Conservation (phyloP, 2,329 filamentous ascomycete genomes). For the Gyromitra esculenta region DNA sequence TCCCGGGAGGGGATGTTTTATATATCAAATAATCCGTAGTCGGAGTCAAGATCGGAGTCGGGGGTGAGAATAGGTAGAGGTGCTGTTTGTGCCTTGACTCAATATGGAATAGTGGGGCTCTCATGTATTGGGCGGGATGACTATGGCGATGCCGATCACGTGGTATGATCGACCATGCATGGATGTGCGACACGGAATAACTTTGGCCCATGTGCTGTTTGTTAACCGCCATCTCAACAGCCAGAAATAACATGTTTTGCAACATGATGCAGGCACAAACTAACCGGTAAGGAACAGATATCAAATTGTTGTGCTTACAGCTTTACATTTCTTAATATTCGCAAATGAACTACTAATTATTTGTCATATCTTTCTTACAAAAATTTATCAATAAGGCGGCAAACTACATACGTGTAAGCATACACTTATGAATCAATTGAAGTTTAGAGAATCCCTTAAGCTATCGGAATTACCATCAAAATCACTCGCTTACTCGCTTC, state of each 20-base stretch:
- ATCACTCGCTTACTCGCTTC: not conserved
- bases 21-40: slow-evolving; percentile 2
- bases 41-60: slow-evolving; percentile 9
- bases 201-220: not conserved
- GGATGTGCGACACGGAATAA: slow-evolving; percentile 20
- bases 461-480: not conserved
- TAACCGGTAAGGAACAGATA: not conserved
- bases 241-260: not conserved
- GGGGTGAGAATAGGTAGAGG: slow-evolving; percentile 17
- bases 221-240: not conserved
- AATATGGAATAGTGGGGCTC: not conserved
- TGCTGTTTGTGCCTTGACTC: not conserved
- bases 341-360: not conserved
- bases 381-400: too few species aligned
- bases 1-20: not conserved
- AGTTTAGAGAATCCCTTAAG: not conserved
- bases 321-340: not conserved
- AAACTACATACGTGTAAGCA: too few species aligned
- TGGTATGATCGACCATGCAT: slow-evolving; percentile 40
- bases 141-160: slow-evolving; percentile 17
- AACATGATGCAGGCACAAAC: not conserved
- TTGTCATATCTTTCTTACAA: not conserved
- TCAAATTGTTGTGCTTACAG: not conserved
- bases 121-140: not conserved
- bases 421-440: too few species aligned